phyloP scores from a whole-genome alignment of 2,329 filamentous ascomycete genomes.

The Fusarium compactum region DNA sequence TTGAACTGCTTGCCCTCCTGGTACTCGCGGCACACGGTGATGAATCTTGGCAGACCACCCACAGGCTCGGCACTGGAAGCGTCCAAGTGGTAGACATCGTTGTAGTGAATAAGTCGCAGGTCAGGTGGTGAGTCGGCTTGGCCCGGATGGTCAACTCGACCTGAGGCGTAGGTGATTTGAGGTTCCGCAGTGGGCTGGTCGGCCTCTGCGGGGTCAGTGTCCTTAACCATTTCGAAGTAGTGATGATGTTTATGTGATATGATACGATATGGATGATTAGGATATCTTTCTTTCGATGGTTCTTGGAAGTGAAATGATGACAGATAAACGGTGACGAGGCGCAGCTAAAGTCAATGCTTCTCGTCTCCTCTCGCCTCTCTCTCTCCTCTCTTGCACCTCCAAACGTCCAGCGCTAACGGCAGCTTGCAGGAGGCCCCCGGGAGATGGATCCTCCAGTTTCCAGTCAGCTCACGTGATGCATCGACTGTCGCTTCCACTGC shows the following conservation, averaged over 20 bases:
- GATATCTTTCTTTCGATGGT: neutral
- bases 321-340: conserved; percentile 33
- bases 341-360: conserved; percentile 25
- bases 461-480: conserved; percentile 35
- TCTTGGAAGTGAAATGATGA: conserved; percentile 28
- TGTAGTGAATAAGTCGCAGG: conserved; percentile 88
- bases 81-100: conserved; percentile 94
- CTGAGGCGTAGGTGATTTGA: conserved; percentile 46
- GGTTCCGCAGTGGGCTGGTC: conserved; percentile 45
- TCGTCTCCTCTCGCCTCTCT: conserved; percentile 6
- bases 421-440: conserved; percentile 27
- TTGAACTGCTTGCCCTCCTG: conserved; percentile 69
- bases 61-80: conserved; percentile 80
- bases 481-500: neutral
- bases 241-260: neutral
- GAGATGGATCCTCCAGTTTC: conserved; percentile 25
- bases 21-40: conserved; percentile 82
- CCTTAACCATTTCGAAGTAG: conserved; percentile 35
- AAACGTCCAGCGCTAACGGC: conserved; percentile 35
- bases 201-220: conserved; percentile 24
- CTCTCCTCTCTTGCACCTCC: conserved; percentile 16
- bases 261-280: neutral
- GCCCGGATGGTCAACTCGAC: conserved; percentile 36
- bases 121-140: conserved; percentile 63
- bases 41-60: conserved; percentile 84